Conservation (phyloP, 2,329 filamentous ascomycete species). For the Colletotrichum abscissum region DNA sequence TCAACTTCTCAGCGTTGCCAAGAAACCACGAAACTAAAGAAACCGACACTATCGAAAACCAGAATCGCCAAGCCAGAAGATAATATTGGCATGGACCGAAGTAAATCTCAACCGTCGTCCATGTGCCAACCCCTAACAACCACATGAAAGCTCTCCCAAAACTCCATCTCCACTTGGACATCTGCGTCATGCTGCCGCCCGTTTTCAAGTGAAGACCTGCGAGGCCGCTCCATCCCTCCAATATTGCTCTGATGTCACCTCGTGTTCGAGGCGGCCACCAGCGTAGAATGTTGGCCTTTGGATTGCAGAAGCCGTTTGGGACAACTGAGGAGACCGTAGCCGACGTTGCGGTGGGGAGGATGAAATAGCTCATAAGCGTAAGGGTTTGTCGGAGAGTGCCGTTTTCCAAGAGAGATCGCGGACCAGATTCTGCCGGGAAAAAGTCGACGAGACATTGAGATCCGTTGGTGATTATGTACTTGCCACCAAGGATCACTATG, state of each 20-base stretch:
- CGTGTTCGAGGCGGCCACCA: slow-evolving; percentile 11
- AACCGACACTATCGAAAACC: neutral
- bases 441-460: neutral
- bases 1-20: neutral
- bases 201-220: neutral
- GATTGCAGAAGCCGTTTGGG: neutral
- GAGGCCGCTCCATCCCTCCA: neutral
- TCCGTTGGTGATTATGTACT: neutral
- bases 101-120: slow-evolving; percentile 5
- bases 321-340: neutral
- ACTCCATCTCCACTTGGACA: neutral
- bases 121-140: neutral
- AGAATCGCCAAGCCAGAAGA: neutral
- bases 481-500: neutral
- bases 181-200: neutral
- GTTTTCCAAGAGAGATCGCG: neutral
- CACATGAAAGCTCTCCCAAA: neutral
- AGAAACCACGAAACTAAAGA: slow-evolving; percentile 1
- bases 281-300: neutral
- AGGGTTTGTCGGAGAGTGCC: neutral
- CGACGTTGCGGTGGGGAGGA: slow-evolving; percentile 2
- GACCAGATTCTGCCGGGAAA: neutral
- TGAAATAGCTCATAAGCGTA: neutral
- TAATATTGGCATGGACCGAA: slow-evolving; percentile 5
- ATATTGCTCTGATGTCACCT: slow-evolving; percentile 9